Conservation (phyloP, 179 eudicot species). For the Patellifolia procumbens region DNA sequence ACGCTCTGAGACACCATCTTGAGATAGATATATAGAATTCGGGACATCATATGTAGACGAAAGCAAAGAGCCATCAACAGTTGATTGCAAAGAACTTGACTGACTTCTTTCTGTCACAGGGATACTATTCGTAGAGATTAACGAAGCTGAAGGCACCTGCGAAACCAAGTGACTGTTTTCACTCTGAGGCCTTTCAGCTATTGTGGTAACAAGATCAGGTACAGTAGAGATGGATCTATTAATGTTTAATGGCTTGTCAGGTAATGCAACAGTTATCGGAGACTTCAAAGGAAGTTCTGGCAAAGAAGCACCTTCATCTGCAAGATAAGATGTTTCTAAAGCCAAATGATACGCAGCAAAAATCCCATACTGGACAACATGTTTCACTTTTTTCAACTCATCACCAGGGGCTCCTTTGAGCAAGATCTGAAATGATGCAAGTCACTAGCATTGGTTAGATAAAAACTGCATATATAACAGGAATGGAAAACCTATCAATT, state of each 20-base stretch:
- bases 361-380: conserved; percentile 50
- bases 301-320: conserved; percentile 55
- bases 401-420: conserved; percentile 59
- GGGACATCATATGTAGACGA: conserved; percentile 17
- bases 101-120: conserved; percentile 18
- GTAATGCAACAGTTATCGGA: conserved; percentile 43
- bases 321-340: conserved; percentile 55
- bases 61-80: conserved; percentile 19
- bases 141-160: conserved; percentile 8
- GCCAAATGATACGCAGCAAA: conserved; percentile 61
- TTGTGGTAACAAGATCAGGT: conserved; percentile 33
- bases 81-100: conserved; percentile 20
- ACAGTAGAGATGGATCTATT: conserved; percentile 43
- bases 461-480: not conserved
- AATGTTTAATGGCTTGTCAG: conserved; percentile 41
- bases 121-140: conserved; percentile 3
- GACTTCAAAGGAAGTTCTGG: conserved; percentile 49
- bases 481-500: not conserved
- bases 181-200: conserved; percentile 37
- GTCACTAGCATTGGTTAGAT: not conserved
- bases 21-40: conserved; percentile 11
- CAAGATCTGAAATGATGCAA: conserved; percentile 48
- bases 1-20: conserved; percentile 26
- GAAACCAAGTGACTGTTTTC: conserved; percentile 22
- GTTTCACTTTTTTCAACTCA: conserved; percentile 55